A percentile compares a stretch with the other conserved stretches of the same genome.
Conservation (phyloP, 306 rosid species). For the Cicer cuneatum region DNA sequence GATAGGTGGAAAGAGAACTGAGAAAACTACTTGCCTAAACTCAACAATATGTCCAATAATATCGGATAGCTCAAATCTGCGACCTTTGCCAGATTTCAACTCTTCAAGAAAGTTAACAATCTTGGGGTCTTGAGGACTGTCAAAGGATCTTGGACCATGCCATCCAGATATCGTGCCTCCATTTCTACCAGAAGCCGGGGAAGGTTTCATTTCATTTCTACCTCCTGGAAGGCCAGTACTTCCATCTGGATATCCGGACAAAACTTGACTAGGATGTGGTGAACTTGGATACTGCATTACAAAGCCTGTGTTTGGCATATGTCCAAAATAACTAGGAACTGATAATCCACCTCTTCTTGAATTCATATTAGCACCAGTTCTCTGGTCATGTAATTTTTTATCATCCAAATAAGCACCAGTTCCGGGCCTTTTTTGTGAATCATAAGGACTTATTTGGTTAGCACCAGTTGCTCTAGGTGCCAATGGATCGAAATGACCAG, state of each 20-base stretch:
- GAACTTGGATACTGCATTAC: constrained; percentile 55
- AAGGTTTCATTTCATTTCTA: constrained; percentile 54
- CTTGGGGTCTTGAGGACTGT: constrained; percentile 53
- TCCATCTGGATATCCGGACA: constrained; percentile 52
- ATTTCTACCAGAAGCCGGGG: constrained; percentile 50
- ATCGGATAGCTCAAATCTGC: constrained; percentile 66
- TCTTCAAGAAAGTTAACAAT: constrained; percentile 62
- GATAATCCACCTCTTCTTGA: constrained; percentile 57
- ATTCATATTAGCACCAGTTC: constrained; percentile 50
- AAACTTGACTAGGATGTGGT: constrained; percentile 53
- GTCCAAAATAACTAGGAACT: constrained; percentile 60
- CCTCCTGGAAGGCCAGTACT: constrained; percentile 52
- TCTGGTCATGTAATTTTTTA: constrained; percentile 51
- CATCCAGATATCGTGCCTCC: constrained; percentile 56
- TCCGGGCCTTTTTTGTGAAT: constrained; percentile 47
- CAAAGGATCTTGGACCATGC: constrained; percentile 60
- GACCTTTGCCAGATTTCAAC: constrained; percentile 61
- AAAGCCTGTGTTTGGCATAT: constrained; percentile 51
- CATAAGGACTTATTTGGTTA: constrained; percentile 48
- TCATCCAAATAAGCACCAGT: constrained; percentile 54
- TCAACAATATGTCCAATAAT: constrained; percentile 60
- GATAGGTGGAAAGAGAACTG: constrained; percentile 9
- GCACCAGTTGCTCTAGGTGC: constrained; percentile 49
- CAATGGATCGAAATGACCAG: constrained; percentile 45
- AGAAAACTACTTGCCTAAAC: constrained; percentile 55